Percentiles rank a stretch among this genome's conserved stretches.
These are phyloP conservation scores for Candida glucosophila DNA, from an alignment of 1,139 yeast genomes.

Conservation along the genomic window DNA sequence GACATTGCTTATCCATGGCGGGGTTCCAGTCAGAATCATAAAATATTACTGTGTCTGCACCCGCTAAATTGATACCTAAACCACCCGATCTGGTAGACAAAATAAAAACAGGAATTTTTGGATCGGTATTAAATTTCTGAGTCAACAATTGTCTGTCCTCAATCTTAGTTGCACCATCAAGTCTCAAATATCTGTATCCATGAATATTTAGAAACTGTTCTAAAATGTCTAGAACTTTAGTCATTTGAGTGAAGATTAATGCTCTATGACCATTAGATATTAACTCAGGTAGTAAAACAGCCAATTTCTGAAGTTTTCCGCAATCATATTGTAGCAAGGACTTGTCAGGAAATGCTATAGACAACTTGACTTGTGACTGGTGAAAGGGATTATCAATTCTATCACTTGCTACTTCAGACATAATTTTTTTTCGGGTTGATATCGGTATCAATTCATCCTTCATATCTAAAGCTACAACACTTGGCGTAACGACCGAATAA, in stretches of 20 bases:
- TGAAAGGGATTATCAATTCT: slow-evolving; percentile 62
- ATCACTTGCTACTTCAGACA: slow-evolving; percentile 24
- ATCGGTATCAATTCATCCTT: slow-evolving; percentile 46
- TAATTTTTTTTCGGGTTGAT: slow-evolving; percentile 20
- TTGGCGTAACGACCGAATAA: slow-evolving; percentile 83
- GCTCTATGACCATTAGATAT: slow-evolving; percentile 88
- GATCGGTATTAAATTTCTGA: slow-evolving; percentile 83
- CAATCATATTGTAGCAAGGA: slow-evolving; percentile 89
- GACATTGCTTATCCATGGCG: slow-evolving; percentile 99
- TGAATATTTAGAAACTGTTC: slow-evolving; percentile 92
- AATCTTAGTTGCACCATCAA: slow-evolving; percentile 95
- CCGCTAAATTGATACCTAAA: slow-evolving; percentile 91
- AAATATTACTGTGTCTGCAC: slow-evolving; percentile 98
- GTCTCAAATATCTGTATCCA: slow-evolving; percentile 88
- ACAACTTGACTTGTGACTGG: slow-evolving; percentile 72
- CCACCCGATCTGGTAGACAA: slow-evolving; percentile 97
- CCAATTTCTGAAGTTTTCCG: slow-evolving; percentile 87
- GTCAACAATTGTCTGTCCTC: slow-evolving; percentile 94
- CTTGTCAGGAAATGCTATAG: slow-evolving; percentile 95
- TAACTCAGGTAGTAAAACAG: slow-evolving; percentile 64
- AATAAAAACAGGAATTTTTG: slow-evolving; percentile 82
- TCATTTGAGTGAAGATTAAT: slow-evolving; percentile 96
- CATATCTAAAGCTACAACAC: slow-evolving; percentile 73
- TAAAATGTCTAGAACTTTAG: slow-evolving; percentile 84
- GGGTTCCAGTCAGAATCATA: slow-evolving; percentile 99